A percentile compares a stretch with the other conserved stretches of the same genome.
Conservation (phyloP, 2,329 filamentous ascomycete species). For the Claviceps arundinis region DNA sequence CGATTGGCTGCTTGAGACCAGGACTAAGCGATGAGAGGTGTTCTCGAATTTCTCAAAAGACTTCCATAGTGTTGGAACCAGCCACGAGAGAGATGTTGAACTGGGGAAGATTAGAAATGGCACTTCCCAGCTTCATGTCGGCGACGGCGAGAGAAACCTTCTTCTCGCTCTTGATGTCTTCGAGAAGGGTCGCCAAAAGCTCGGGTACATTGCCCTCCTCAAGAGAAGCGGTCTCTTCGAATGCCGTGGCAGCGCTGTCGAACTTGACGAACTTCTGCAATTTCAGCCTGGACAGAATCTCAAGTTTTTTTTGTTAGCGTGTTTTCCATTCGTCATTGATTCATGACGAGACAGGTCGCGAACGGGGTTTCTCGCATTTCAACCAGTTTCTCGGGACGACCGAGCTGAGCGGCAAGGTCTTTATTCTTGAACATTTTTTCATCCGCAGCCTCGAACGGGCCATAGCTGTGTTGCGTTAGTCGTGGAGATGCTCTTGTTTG, state of each 20-base stretch:
- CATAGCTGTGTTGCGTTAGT: constrained; percentile 55
- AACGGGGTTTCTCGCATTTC: constrained; percentile 50
- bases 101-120: constrained; percentile 83
- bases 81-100: constrained; percentile 78
- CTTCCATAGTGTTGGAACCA: constrained; percentile 36
- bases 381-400: constrained; percentile 71
- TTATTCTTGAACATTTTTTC: constrained; percentile 93
- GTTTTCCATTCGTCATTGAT: not conserved
- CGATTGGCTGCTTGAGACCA: constrained; percentile 69
- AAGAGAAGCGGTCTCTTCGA: constrained; percentile 80
- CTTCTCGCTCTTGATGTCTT: constrained; percentile 92
- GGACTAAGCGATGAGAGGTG: constrained; percentile 84
- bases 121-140: constrained; percentile 80
- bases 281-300: constrained; percentile 52
- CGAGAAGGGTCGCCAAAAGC: constrained; percentile 67
- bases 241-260: constrained; percentile 77
- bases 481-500: not conserved
- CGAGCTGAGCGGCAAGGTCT: constrained; percentile 60
- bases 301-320: not conserved
- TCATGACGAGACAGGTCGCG: not conserved
- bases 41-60: constrained; percentile 89
- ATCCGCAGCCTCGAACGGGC: constrained; percentile 95
- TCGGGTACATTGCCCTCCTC: constrained; percentile 92
- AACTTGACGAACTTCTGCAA: constrained; percentile 97
- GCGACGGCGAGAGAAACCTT: constrained; percentile 90